phyloP scores from a whole-genome alignment of 2,329 filamentous ascomycete genomes.

The Bipolaris gigantea region DNA sequence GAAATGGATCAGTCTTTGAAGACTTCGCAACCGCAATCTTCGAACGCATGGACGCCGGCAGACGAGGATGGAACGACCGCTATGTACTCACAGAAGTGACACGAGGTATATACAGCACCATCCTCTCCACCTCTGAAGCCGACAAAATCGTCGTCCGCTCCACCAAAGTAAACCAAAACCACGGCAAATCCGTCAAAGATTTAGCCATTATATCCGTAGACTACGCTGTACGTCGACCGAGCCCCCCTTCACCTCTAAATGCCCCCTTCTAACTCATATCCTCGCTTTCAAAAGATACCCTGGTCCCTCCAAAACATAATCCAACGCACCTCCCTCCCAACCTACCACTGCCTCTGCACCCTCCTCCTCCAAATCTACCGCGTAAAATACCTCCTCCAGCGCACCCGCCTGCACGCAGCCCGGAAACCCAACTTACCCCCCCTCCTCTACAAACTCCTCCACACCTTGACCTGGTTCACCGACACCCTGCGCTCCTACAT shows the following conservation, averaged over 20 bases:
- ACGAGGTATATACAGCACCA: constrained; percentile 66
- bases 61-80: constrained; percentile 72
- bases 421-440: neutral
- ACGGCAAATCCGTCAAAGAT: constrained; percentile 62
- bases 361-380: constrained; percentile 78
- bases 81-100: constrained; percentile 79
- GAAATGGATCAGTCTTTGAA: constrained; percentile 69
- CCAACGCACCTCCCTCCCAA: constrained; percentile 61
- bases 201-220: constrained; percentile 66
- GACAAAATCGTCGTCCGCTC: constrained; percentile 65
- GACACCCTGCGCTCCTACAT: constrained; percentile 76
- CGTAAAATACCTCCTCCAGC: constrained; percentile 68
- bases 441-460: constrained; percentile 60
- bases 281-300: constrained; percentile 38
- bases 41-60: constrained; percentile 66
- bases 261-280: neutral
- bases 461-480: constrained; percentile 75
- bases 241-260: neutral
- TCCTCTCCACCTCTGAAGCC: constrained; percentile 56
- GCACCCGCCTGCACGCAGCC: constrained; percentile 32
- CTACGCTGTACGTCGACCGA: constrained; percentile 66
- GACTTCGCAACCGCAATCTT: constrained; percentile 71
- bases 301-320: constrained; percentile 73
- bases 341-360: constrained; percentile 73
- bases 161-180: constrained; percentile 48